These are phyloP conservation scores for Mortierella claussenii DNA, from an alignment of 192 early-diverging fungal genomes.

Conservation along the genomic window DNA sequence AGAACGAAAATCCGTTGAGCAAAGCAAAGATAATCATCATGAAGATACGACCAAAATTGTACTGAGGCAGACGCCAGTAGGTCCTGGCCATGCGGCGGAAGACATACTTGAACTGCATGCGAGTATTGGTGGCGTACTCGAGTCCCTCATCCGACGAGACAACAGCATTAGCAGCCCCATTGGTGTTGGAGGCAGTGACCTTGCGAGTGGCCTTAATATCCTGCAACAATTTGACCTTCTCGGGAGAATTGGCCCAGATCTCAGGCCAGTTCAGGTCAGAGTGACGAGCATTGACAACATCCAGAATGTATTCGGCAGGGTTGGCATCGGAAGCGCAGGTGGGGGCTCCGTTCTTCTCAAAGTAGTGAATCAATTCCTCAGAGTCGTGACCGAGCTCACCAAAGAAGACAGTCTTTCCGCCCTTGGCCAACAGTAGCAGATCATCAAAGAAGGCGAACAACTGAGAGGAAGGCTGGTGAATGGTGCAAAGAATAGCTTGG, in stretches of 20 bases:
- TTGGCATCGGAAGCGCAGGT: slow-evolving; percentile 75
- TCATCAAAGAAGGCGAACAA: slow-evolving; percentile 91
- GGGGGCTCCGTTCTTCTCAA: slow-evolving; percentile 77
- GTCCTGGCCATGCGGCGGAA: slow-evolving; percentile 69
- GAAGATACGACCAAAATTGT: slow-evolving; percentile 77
- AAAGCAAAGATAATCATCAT: slow-evolving; percentile 69
- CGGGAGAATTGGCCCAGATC: slow-evolving; percentile 72
- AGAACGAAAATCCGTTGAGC: slow-evolving; percentile 79
- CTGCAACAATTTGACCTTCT: slow-evolving; percentile 50
- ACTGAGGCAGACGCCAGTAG: slow-evolving; percentile 81
- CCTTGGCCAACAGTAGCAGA: slow-evolving; percentile 79
- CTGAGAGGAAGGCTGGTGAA: slow-evolving; percentile 87
- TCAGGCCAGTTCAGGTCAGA: slow-evolving; percentile 74
- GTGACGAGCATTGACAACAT: slow-evolving; percentile 80
- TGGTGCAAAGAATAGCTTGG: slow-evolving; percentile 82
- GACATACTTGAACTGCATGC: slow-evolving; percentile 69
- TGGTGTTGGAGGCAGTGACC: background rate
- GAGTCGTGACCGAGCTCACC: slow-evolving; percentile 82
- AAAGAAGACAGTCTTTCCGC: slow-evolving; percentile 84
- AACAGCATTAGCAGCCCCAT: background rate
- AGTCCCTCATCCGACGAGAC: slow-evolving; percentile 38
- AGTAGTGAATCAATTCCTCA: slow-evolving; percentile 73
- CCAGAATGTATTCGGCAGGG: slow-evolving; percentile 89
- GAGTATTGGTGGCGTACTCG: slow-evolving; percentile 58
- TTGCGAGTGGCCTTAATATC: slow-evolving; percentile 67